Evolutionary conservation across 495 filamentous ascomycete species (phyloP), one percentile per base, ranked within the genome.

Genomic region (Neurospora sublineolata): DNA sequence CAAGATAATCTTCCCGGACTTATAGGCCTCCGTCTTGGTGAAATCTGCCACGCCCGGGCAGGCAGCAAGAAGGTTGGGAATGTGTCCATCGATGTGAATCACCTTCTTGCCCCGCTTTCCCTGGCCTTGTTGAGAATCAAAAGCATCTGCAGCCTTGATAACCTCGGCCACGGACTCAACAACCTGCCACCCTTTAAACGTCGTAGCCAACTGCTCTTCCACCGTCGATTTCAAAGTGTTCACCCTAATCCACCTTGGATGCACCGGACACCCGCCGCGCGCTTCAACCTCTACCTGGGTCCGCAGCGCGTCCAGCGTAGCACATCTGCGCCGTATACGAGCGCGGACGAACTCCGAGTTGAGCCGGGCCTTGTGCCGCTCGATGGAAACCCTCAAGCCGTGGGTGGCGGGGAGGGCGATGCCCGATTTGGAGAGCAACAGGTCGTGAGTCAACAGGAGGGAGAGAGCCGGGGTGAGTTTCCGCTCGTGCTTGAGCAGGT

Each of bases 181-280:
- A 2, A 79, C 78, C 33, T 83, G 76, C 72, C 87, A 94, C 5
- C 78, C 83, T 1, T 82, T 78, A 73, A 96, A 96, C 0, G 92
- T 93, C 0, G 87, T 88, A 6, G 80, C 80, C 27, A 96, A 78
- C 77, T 94, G 91, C 12, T 88, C 85, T 36, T 89, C 86, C 3
- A 95, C 76, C 0, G 86, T 89, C 12, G 89, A 89, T 68, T 89
- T 90, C 18, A 97, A 79, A 3, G 89, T 88, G 75, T 98, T 99
- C 37, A 98, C 85, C 4, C 95, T 88, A 8, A 96, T 88, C 95
- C 95, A 99, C 67, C 94, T 88, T 1, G 94, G 94, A 77, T 93
- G 83, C 8, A 70, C 73, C 11, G 77, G 77, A 36, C 52, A 64
- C 0, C 76, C 74, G 14, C 77, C 74, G n/a, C 76, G 73, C 2